Evolutionary conservation across 176 grass and related monocot genomes (phyloP).

Genomic region (Saccharum spontaneum): DNA sequence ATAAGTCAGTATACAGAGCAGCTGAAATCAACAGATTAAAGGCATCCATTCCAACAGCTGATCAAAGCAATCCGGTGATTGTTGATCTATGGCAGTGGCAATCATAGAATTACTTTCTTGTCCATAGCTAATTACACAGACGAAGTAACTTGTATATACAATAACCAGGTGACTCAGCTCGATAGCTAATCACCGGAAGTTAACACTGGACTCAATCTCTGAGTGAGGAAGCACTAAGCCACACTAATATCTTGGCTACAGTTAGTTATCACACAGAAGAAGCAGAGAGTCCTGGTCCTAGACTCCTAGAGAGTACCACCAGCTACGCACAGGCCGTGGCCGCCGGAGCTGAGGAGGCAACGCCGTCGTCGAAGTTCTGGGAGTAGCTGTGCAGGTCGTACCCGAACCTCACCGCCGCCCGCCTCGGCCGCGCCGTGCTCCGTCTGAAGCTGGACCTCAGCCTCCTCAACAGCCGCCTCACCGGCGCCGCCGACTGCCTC

Average conservation of each 20-base stretch:
- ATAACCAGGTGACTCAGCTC: background rate
- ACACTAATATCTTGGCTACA: background rate
- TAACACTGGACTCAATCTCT: too few species aligned
- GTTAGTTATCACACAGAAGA: background rate
- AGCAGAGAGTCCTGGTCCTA: background rate
- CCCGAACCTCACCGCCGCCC: background rate
- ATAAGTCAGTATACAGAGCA: background rate
- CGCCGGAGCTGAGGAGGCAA: too few species aligned
- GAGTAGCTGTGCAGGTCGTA: conserved; percentile 38
- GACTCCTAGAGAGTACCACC: too few species aligned
- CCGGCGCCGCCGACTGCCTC: background rate
- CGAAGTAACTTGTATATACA: background rate
- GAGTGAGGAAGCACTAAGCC: background rate
- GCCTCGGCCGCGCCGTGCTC: background rate
- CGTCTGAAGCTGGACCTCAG: conserved; percentile 1
- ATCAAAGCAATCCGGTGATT: background rate
- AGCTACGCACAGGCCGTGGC: background rate
- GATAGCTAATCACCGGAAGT: background rate
- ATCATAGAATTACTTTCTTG: background rate
- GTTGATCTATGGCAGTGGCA: background rate
- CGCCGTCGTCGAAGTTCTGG: conserved; percentile 39
- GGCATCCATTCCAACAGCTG: background rate
- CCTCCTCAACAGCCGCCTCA: conserved; percentile 30
- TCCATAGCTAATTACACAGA: background rate
- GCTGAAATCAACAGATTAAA: background rate